phyloP scores from a whole-genome alignment of 345 rosid species.

The Hypericum androsaemum region DNA sequence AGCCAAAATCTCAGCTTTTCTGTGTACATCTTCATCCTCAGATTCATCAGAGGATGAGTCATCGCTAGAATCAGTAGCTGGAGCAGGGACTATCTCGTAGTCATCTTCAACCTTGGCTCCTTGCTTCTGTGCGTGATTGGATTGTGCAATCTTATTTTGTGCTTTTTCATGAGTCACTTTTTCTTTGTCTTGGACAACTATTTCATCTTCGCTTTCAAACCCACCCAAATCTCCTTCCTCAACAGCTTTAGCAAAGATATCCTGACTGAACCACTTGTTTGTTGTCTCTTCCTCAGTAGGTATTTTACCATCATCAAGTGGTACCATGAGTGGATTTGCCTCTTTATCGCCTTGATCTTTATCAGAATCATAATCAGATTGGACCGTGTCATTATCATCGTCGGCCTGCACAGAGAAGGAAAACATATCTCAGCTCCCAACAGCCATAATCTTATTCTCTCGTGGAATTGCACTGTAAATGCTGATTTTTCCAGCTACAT shows the following conservation, averaged over 20 bases:
- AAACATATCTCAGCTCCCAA: not conserved
- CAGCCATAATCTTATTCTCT: too few species aligned
- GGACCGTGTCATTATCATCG: conserved; percentile 33
- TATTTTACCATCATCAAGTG: conserved; percentile 51
- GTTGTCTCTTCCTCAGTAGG: conserved; percentile 64
- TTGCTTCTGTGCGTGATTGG: conserved; percentile 15
- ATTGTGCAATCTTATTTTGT: conserved; percentile 10
- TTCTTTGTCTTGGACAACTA: conserved; percentile 20
- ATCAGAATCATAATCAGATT: conserved; percentile 61
- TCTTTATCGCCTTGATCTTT: conserved; percentile 45
- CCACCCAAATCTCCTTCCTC: conserved; percentile 65
- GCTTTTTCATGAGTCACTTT: conserved; percentile 19
- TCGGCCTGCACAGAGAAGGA: conserved; percentile 38
- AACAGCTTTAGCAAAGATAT: conserved; percentile 66
- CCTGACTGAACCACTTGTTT: conserved; percentile 80
- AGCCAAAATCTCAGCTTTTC: conserved; percentile 85
- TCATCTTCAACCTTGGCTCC: conserved; percentile 37
- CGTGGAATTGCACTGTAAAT: too few species aligned
- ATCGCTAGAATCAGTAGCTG: conserved; percentile 63
- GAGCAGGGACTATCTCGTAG: conserved; percentile 79
- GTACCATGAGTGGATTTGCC: conserved; percentile 72
- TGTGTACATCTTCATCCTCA: conserved; percentile 41
- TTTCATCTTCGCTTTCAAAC: conserved; percentile 43
- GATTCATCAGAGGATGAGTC: conserved; percentile 73
- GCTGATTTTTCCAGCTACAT: too few species aligned